These are phyloP conservation scores for Danielia reshetovae DNA, from an alignment of 805 yeast species.

Conservation along the genomic window DNA sequence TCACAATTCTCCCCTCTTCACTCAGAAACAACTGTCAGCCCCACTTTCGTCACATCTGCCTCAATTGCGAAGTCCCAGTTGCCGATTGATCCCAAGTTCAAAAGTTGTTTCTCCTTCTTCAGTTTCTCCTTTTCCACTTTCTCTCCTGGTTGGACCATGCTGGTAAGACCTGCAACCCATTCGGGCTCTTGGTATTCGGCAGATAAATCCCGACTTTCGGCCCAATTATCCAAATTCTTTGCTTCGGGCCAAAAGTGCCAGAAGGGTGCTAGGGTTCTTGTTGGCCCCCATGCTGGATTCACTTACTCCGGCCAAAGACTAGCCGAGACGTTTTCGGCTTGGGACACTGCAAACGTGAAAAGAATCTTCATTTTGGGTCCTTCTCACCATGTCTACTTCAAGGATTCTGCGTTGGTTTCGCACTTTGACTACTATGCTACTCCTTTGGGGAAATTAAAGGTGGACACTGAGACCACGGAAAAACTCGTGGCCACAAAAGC, in stretches of 20 bases:
- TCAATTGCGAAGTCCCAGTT: too few relatives aligned
- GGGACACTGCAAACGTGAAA: constrained; percentile 56
- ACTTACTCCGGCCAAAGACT: constrained; percentile 73
- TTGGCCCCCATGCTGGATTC: constrained; percentile 82
- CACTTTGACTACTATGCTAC: constrained; percentile 60
- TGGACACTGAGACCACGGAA: constrained; percentile 50
- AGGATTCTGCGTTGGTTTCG: constrained; percentile 53
- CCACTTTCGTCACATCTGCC: too few relatives aligned
- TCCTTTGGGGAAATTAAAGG: constrained; percentile 72
- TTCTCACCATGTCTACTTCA: constrained; percentile 83
- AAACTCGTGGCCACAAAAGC: constrained; percentile 35
- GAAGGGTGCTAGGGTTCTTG: constrained; percentile 35
- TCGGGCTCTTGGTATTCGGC: constrained; percentile 87
- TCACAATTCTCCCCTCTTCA: too few relatives aligned
- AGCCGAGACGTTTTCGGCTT: constrained; percentile 69
- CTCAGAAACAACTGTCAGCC: too few relatives aligned
- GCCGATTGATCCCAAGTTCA: too few relatives aligned
- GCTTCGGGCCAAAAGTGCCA: constrained; percentile 27
- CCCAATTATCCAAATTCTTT: constrained; percentile 50
- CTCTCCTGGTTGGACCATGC: constrained; percentile 9
- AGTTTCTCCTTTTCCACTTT: too few relatives aligned
- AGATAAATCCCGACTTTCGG: constrained; percentile 37
- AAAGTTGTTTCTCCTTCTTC: too few relatives aligned
- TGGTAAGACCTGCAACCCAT: constrained; percentile 68
- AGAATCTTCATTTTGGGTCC: constrained; percentile 87